phyloP scores from a whole-genome alignment of 2,329 filamentous ascomycete species.

The Aureobasidium sp. region DNA sequence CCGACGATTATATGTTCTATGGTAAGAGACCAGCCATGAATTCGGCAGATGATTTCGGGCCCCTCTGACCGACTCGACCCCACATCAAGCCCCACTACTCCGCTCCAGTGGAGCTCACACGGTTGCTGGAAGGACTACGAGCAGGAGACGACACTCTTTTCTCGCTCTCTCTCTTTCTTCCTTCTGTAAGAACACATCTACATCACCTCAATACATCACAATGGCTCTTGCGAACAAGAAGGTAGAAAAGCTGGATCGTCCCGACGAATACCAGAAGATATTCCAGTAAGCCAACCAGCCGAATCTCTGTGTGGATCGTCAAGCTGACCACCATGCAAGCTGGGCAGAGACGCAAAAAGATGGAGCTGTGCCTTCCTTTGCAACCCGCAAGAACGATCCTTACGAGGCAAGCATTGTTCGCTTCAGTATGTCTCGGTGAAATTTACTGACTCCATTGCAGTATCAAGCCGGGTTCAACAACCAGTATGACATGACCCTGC shows the following conservation, averaged over 20 bases:
- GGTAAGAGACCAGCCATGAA: neutral
- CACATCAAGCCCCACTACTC: conserved; percentile 6
- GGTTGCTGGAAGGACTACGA: neutral
- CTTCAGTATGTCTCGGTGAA: neutral
- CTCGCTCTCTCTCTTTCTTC: neutral
- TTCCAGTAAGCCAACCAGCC: conserved; percentile 14
- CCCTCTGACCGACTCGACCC: neutral
- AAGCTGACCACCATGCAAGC: conserved; percentile 13
- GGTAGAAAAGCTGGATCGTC: conserved; percentile 12
- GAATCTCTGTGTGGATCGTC: neutral
- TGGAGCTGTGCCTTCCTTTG: conserved; percentile 46
- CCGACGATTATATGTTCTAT: neutral
- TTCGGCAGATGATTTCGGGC: conserved; percentile 4
- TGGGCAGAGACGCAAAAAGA: conserved; percentile 55
- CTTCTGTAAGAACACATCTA: neutral
- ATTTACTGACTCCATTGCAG: conserved; percentile 19
- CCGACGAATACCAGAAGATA: conserved; percentile 17
- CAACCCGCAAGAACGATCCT: conserved; percentile 44
- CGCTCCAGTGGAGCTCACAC: neutral
- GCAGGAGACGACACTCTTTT: neutral
- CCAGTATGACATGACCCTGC: conserved; percentile 24
- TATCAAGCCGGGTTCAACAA: conserved; percentile 52
- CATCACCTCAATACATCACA: neutral
- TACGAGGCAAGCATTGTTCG: conserved; percentile 36
- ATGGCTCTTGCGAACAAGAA: conserved; percentile 4